These are phyloP conservation scores for Trypanosoma congolense DNA, from an alignment of 208 protist species.

Conservation along the genomic window DNA sequence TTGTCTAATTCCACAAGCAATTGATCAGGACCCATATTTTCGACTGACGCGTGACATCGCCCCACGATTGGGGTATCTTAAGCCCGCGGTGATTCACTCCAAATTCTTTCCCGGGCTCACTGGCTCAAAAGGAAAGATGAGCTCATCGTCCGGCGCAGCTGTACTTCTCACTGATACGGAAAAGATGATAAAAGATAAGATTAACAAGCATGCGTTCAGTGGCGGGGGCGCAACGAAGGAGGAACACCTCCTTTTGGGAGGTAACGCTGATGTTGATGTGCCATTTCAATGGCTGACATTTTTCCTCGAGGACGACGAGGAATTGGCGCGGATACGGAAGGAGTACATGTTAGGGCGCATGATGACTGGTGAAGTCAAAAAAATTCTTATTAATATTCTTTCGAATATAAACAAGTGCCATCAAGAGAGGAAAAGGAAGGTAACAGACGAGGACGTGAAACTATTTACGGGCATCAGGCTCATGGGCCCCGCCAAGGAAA, in stretches of 20 bases:
- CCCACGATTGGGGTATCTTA: slow-evolving; percentile 91
- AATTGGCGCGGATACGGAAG: slow-evolving; percentile 73
- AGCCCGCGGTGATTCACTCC: slow-evolving; percentile 96
- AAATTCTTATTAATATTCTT: slow-evolving; percentile 90
- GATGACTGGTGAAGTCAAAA: slow-evolving; percentile 96
- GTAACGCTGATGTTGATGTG: slow-evolving; percentile 93
- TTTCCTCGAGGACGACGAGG: slow-evolving; percentile 97
- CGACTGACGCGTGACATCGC: slow-evolving; percentile 98
- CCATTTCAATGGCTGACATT: slow-evolving; percentile 97
- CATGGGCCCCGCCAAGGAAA: slow-evolving; percentile 60
- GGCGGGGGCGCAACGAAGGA: slow-evolving; percentile 96
- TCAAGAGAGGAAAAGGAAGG: slow-evolving; percentile 81
- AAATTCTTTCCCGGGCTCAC: slow-evolving; percentile 99
- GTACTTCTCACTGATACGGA: slow-evolving; percentile 98
- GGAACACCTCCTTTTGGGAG: slow-evolving; percentile 95
- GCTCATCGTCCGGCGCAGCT: slow-evolving; percentile 83
- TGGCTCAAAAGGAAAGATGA: slow-evolving; percentile 98
- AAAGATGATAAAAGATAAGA: slow-evolving; percentile 92
- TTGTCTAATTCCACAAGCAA: slow-evolving; percentile 99
- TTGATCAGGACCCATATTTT: slow-evolving; percentile 99
- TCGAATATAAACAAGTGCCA: slow-evolving; percentile 80
- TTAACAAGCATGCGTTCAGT: slow-evolving; percentile 98
- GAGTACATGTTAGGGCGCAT: slow-evolving; percentile 95
- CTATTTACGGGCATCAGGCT: slow-evolving; percentile 54
- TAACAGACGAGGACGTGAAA: slow-evolving; percentile 89